These are phyloP conservation scores for Calocera cornea DNA, from an alignment of 768 basidiomycete genomes.

Conservation along the genomic window DNA sequence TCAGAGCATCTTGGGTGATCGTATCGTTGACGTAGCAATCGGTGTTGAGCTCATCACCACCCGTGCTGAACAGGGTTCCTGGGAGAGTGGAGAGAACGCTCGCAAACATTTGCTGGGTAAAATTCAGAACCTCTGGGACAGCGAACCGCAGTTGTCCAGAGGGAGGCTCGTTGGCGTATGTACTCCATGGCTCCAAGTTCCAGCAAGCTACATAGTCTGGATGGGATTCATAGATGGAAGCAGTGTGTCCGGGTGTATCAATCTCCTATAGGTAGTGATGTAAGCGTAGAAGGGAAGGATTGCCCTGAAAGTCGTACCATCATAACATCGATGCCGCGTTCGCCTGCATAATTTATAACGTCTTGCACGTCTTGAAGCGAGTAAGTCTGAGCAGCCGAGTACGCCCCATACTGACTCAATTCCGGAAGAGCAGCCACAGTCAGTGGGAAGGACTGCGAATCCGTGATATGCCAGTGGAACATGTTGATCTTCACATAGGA, in stretches of 20 bases:
- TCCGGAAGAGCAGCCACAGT: conserved; percentile 47
- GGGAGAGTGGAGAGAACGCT: conserved; percentile 33
- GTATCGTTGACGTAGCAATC: conserved; percentile 54
- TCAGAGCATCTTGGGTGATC: conserved; percentile 43
- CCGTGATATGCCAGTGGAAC: conserved; percentile 76
- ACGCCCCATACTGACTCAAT: conserved; percentile 44
- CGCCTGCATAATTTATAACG: conserved; percentile 54
- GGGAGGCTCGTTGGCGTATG: conserved; percentile 59
- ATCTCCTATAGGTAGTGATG: conserved; percentile 39
- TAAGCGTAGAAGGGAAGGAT: neutral
- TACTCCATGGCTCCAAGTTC: conserved; percentile 26
- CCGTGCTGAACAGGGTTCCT: conserved; percentile 56
- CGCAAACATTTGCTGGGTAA: conserved; percentile 41
- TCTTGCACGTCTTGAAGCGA: conserved; percentile 40
- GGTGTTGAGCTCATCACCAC: conserved; percentile 57
- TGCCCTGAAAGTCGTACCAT: conserved; percentile 23
- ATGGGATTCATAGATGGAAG: conserved; percentile 45
- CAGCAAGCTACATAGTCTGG: conserved; percentile 64
- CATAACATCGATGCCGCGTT: conserved; percentile 52
- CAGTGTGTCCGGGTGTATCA: conserved; percentile 74
- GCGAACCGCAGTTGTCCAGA: conserved; percentile 72
- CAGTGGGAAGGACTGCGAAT: conserved; percentile 66
- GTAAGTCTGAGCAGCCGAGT: conserved; percentile 44
- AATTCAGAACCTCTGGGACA: conserved; percentile 43
- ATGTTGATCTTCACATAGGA: conserved; percentile 61